Base-by-base conservation (phyloP, 1,284 basidiomycete species). In the Ceratobasidium papillatum region DNA sequence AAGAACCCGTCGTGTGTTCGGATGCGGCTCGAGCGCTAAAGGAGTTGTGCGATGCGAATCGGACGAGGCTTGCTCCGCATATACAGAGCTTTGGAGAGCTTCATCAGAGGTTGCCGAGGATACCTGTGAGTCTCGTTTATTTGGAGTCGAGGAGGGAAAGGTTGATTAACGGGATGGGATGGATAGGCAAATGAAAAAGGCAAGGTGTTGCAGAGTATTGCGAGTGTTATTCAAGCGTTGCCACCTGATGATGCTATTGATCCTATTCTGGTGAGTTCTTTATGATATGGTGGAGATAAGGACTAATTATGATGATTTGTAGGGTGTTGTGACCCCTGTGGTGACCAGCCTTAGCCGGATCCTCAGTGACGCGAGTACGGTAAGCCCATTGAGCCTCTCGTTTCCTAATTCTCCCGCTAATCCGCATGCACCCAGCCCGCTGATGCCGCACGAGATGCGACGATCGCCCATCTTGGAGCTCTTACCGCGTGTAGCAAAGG, bases 141-240 rank as follows among this genome's bases (percentile, higher is more conserved):
- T 41, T 19, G 25, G 45, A 41, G 47, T 52, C 38, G 19, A 49
- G 32, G 22, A 7, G 43, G 32, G 19, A 30, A 27, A 27, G 43
- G 27, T n/a, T 69, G 43, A 47, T 47, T 7, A 47, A 47, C 4
- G 45, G 19, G 52, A 14, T 38, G n/a, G 36, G 4, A n/a, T 27
- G n/a, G 17, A 62, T 68, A 94, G 91, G 92, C 94, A 76, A 91
- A 91, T 30, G 94, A 96, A 82, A 94, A 93, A 82, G 88, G 90
- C 77, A 96, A 95, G 82, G 93, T 96, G 0, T 84, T 96, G 64
- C 93, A 96, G 80, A 94, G 91, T 0, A 95, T 97, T 74, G 90
- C 94, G 0, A 95, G 93, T 76, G 94, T 97, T 1, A 93, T 96
- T 56, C 93, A 96, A 79, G 95, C 94, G 0, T 81, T 97, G 64